Evolutionary conservation across 441 rosid species (phyloP), one percentile per base, ranked within the genome.

Genomic region (Erodium chrysanthum): DNA sequence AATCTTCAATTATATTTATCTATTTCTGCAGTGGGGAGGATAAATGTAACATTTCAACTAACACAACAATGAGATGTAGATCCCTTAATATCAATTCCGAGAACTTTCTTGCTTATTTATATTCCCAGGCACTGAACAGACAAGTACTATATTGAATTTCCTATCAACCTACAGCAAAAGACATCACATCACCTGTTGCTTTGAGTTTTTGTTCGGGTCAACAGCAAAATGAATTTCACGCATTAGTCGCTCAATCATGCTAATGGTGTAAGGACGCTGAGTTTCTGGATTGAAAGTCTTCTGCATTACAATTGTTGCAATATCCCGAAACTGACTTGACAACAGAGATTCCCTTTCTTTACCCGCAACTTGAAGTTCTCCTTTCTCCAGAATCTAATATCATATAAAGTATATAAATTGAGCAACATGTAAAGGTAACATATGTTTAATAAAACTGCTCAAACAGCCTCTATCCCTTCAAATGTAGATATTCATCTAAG

Each of bases 301-400:
- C 84, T 94, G 94, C 99, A 94, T 88, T 64, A 94, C 91, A 74
- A 91, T 91, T 0, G 96, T 87, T 6, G 99, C 96, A 63, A 91
- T 87, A 78, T 94, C 99, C 58, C 97, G 83, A 78, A 94, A 94
- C 85, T 91, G 97, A 79, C 85, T 91, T 0, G 96, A 82, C 1
- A 89, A 79, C 77, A 91, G 96, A 4, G 91, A 85, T 61, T 94
- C 99, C 84, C 97, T 82, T 82, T 91, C 99, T 79, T 94, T 94
- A 17, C 97, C 97, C 4, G 99, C 99, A 79, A 94, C 87, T 78
- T 94, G 97, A 74, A 94, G 96, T 82, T 94, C 99, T 61, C 99
- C 99, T 80, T 89, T 89, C 31, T 91, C 96, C 91, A 94, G 67
- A 77, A 94, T 91, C 95, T 92, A 76, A 58, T 54, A 20, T 1